A percentile compares a stretch with the other conserved stretches of the same genome.
Evolutionary conservation across 1,284 basidiomycete species (phyloP).

Genomic region (Trichosporon faecale): DNA sequence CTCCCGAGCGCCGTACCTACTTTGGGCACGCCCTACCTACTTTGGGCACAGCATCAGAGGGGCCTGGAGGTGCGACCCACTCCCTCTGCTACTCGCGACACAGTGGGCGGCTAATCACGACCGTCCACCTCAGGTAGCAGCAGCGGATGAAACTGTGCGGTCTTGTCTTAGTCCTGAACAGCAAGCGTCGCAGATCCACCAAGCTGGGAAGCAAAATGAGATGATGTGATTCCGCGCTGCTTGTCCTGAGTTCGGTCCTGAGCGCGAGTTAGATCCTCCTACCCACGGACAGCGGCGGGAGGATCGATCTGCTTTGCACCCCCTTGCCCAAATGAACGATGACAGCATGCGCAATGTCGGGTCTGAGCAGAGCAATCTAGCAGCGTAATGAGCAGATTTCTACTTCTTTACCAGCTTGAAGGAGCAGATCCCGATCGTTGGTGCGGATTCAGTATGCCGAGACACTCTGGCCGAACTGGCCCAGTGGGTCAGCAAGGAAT

Average conservation of each 20-base stretch:
- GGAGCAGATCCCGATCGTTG: neutral
- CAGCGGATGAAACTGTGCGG: neutral
- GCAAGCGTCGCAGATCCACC: neutral
- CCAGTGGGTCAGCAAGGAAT: neutral
- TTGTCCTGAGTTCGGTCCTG: neutral
- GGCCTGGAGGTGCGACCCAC: neutral
- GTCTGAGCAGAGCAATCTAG: neutral
- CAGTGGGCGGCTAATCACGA: neutral
- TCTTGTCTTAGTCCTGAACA: neutral
- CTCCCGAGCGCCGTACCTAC: neutral
- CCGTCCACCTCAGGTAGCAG: too few relatives aligned
- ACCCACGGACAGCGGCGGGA: neutral
- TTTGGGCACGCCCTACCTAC: too few relatives aligned
- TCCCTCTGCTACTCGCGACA: neutral
- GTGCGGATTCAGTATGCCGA: neutral
- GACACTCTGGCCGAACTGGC: too few relatives aligned
- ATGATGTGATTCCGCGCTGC: neutral
- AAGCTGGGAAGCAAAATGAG: neutral
- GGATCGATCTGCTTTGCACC: neutral
- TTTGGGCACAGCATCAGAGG: neutral
- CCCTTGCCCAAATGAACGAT: neutral
- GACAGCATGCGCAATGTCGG: slow-evolving; percentile 1
- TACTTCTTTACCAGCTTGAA: neutral
- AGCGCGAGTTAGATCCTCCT: too few relatives aligned
- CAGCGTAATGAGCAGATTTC: too few relatives aligned